Evolutionary conservation across 371 early-diverging fungal genomes (phyloP), one percentile per base, ranked within the genome.

Genomic region (Rhizopus delemar): DNA sequence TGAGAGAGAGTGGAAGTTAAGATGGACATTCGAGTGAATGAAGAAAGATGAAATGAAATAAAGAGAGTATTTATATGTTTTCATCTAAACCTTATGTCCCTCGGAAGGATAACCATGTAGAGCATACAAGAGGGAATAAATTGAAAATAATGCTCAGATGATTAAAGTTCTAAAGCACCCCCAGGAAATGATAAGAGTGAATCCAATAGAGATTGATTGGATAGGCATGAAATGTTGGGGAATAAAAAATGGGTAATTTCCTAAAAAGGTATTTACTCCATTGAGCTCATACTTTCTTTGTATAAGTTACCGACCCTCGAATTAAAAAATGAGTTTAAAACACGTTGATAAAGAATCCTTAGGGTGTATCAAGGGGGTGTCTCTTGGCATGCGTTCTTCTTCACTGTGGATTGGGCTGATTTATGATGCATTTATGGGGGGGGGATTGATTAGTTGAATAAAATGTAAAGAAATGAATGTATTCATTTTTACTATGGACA

Each of bases 251-350:
- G 12, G 43, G 43, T 15, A 8, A 15, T 5, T 43, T 15, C 43
- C 43, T 5, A 43, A 43, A 13, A 43, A n/a, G 15, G 43, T 43
- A 15, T 15, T 15, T 43, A 15, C n/a, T 15, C 43, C 43, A 43
- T n/a, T 43, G 43, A 43, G 43, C 43, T 13, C 4, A 43, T 43
- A 43, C 43, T 43, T 43, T 43, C n/a, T 43, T 43, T 8, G 36
- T 36, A 8, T 11, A 8, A 43, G 22, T 2, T 22, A 22, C 22
- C 22, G 2, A 22, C 22, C 22, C 22, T 22, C 22, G 22, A n/a
- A n/a, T n/a, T n/a, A n/a, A n/a, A n/a, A n/a, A n/a, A n/a, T n/a
- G n/a, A 22, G 22, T 22, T 22, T 22, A 22, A 22, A 22, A 22
- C 22, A 22, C 2, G 22, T 22, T 22, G 22, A 2, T 22, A 2